These are phyloP conservation scores for Artemisia annua DNA, from an alignment of 129 eudicot genomes.

Conservation along the genomic window DNA sequence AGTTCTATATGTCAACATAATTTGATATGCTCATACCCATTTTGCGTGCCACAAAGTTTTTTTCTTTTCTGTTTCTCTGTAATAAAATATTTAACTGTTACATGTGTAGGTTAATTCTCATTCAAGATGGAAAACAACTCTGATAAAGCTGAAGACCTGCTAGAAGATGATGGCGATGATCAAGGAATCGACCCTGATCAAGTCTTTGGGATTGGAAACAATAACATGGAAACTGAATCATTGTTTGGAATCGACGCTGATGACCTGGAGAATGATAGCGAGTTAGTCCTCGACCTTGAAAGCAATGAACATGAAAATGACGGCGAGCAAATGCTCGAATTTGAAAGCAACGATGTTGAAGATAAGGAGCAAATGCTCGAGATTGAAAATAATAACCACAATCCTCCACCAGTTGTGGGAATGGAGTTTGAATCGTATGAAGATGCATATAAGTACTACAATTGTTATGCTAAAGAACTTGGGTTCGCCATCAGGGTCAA, in stretches of 20 bases:
- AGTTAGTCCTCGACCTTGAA: conserved; percentile 50
- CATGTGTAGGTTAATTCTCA: conserved; percentile 24
- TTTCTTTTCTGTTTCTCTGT: too few relatives aligned
- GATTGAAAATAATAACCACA: conserved; percentile 28
- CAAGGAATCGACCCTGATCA: conserved; percentile 45
- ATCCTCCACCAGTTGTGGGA: conserved; percentile 61
- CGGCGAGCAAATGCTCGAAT: conserved; percentile 41
- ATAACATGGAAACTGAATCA: conserved; percentile 41
- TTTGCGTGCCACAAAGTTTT: neutral
- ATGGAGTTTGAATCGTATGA: conserved; percentile 78
- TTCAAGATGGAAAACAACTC: conserved; percentile 53
- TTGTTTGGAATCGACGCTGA: conserved; percentile 48
- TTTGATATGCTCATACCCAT: too few relatives aligned
- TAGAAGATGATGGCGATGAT: conserved; percentile 48
- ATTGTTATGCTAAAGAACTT: conserved; percentile 59
- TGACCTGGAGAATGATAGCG: conserved; percentile 42
- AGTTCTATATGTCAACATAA: neutral
- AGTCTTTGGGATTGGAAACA: conserved; percentile 48
- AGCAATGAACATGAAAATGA: conserved; percentile 48
- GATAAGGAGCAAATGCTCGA: conserved; percentile 45
- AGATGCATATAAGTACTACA: conserved; percentile 75
- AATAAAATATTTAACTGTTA: neutral
- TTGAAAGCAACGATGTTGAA: conserved; percentile 47
- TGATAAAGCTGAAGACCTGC: conserved; percentile 51
- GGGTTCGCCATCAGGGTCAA: conserved; percentile 83